Evolutionary conservation across 306 rosid genomes (phyloP), one percentile per base, ranked within the genome.

Genomic region (Quercus parvula): DNA sequence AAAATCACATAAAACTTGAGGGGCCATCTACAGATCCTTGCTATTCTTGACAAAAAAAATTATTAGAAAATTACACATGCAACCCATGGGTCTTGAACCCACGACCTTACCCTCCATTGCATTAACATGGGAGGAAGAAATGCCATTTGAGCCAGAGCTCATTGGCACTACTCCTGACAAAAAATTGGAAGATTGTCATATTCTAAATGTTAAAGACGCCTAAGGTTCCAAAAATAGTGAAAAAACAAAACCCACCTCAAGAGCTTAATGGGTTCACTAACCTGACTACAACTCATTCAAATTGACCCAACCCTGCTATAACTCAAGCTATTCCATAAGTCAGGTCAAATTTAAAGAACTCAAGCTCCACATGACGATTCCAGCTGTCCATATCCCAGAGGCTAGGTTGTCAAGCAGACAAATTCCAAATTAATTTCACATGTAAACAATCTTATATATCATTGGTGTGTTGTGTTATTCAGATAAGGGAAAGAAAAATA

Each of bases 271-370:
- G 38, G 82, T 35, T 77, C 27, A 71, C 84, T 56, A 64, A 84
- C 81, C 84, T 70, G 63, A 71, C 49, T 41, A 63, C 71, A 72
- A 82, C 74, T 75, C 62, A 56, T 41, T 82, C 80, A 81, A 78
- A 85, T 58, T 31, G 17, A 75, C 66, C 82, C 82, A 81, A 78
- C 83, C 80, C 61, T 20, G 66, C 73, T 77, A 77, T 28, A 69
- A 78, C 76, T 79, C 76, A 70, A 71, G 62, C 64, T 49, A 49
- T 63, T 56, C 69, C 72, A 18, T 24, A 76, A 41, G 28, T 78
- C 74, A 33, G 41, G 71, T 74, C 56, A 80, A 76, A 51, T 67
- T 44, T 73, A 75, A 80, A 15, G 70, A 64, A 68, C 31, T 57
- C 74, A 71, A 79, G 81, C 81, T 78, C 75, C 81, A 70, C n/a